phyloP scores from a whole-genome alignment of 129 eudicot genomes.

The Rutidosis leptorrhynchoides region DNA sequence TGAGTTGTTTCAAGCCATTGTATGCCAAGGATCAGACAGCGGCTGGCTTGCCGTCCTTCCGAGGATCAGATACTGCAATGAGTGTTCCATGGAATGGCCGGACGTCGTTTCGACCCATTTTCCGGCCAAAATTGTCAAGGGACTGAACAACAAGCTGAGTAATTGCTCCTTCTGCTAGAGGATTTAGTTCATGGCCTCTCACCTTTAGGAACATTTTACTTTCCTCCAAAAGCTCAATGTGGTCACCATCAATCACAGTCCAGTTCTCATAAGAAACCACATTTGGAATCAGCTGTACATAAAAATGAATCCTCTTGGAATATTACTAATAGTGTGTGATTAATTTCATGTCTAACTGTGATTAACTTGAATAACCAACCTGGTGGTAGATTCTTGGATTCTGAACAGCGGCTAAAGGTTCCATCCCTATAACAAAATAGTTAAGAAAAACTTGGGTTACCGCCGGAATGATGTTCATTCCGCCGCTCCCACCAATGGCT shows the following conservation, averaged over 20 bases:
- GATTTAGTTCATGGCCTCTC: constrained; percentile 63
- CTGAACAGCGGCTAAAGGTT: constrained; percentile 76
- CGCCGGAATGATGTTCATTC: constrained; percentile 75
- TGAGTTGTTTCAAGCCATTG: too few relatives aligned
- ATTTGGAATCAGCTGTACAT: constrained; percentile 79
- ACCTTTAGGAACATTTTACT: constrained; percentile 58
- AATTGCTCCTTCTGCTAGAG: constrained; percentile 64
- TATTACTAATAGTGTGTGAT: too few relatives aligned
- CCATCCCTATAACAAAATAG: constrained; percentile 79
- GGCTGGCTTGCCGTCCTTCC: constrained; percentile 42
- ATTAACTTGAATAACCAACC: constrained; percentile 64
- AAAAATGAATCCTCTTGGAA: neutral
- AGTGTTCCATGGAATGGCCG: too few relatives aligned
- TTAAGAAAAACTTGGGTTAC: constrained; percentile 82
- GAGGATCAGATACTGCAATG: too few relatives aligned
- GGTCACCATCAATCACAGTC: constrained; percentile 75
- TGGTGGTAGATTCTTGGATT: constrained; percentile 90
- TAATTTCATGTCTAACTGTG: too few relatives aligned
- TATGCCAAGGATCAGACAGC: too few relatives aligned
- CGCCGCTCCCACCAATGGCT: constrained; percentile 99
- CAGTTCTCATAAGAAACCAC: constrained; percentile 67
- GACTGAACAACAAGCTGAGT: constrained; percentile 84
- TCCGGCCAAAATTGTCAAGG: too few relatives aligned
- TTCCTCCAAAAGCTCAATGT: constrained; percentile 60
- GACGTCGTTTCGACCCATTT: neutral